Evolutionary conservation across 257 asterid species (phyloP), one percentile per base, ranked within the genome.

Genomic region (Marsdenia floribunda): DNA sequence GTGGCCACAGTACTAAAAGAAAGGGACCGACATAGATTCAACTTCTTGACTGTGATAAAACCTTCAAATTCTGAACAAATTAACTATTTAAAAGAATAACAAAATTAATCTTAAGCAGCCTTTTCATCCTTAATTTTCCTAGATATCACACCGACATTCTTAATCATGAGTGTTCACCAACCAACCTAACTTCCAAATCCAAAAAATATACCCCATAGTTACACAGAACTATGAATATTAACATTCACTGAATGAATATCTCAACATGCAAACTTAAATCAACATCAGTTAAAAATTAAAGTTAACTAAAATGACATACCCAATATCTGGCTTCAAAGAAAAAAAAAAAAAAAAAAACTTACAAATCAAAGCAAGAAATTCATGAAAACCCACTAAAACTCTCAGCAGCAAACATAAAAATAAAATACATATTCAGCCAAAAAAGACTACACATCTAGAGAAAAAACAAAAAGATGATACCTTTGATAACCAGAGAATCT

Each of bases 401-500:
- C 38, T 18, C 21, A 33, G 11, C 47, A 49, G 53, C 2, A 50
- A 44, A 35, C 70, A 38, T 47, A 15, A 49, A 76, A 16, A 77
- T 72, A 37, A 71, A 33, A 12, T 52, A 67, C 2, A 65, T 37
- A 61, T 5, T 7, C 15, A 44, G 14, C 33, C 13, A 19, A 46
- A 54, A 54, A 42, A 22, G 2, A 65, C 35, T 0, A 6, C 26
- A 0, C 24, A n/a, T 21, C 68, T n/a, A 14, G 57, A 49, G 10
- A 68, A 29, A 29, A 57, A 67, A 4, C 7, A 54, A 59, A 70
- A 49, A 75, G 68, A 66, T 3, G 22, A 10, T 72, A 82, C 83
- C 81, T 78, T 26, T 52, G 46, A 55, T 40, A 59, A 79, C n/a
- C 54, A 26, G 60, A 75, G 57, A 75, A 77, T 74, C 67, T 46